Evolutionary conservation across 495 filamentous ascomycete genomes (phyloP).

Genomic region (Neurospora hispaniola): DNA sequence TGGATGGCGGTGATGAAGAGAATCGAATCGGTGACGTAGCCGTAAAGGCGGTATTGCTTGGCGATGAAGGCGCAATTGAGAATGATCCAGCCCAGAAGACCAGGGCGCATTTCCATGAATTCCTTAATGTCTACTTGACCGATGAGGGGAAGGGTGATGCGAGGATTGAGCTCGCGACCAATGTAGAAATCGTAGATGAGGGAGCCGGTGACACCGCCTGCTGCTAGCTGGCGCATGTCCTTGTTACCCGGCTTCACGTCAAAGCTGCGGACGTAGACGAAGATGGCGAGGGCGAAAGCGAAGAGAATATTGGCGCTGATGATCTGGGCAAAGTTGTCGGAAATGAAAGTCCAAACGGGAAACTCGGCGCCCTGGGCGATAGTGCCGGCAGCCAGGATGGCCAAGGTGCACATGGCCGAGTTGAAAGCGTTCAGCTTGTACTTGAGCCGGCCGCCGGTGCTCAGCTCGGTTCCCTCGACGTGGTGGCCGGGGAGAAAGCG

Average conservation of each 20-base stretch:
- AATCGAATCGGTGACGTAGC: conserved; percentile 80
- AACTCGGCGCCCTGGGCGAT: conserved; percentile 69
- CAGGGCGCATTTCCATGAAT: conserved; percentile 84
- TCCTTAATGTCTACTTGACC: conserved; percentile 84
- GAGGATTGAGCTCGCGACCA: conserved; percentile 91
- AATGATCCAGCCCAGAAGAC: conserved; percentile 82
- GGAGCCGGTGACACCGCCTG: conserved; percentile 75
- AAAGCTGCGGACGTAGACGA: conserved; percentile 74
- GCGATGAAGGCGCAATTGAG: conserved; percentile 77
- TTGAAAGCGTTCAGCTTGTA: conserved; percentile 90
- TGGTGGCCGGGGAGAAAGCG: conserved; percentile 68
- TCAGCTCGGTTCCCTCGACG: conserved; percentile 56
- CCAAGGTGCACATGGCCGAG: conserved; percentile 60
- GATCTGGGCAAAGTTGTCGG: conserved; percentile 79
- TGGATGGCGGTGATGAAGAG: conserved; percentile 72
- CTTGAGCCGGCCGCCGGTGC: conserved; percentile 61
- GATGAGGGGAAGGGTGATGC: conserved; percentile 64
- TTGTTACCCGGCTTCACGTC: conserved; percentile 59
- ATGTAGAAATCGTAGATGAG: conserved; percentile 94
- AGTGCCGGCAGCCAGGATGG: conserved; percentile 60
- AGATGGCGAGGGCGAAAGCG: conserved; percentile 54
- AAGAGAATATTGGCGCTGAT: conserved; percentile 76
- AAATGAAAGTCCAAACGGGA: conserved; percentile 82
- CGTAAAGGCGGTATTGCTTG: conserved; percentile 76
- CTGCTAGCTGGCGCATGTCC: conserved; percentile 64